Evolutionary conservation across 441 rosid species (phyloP).

Genomic region (Aquilaria agallochum): DNA sequence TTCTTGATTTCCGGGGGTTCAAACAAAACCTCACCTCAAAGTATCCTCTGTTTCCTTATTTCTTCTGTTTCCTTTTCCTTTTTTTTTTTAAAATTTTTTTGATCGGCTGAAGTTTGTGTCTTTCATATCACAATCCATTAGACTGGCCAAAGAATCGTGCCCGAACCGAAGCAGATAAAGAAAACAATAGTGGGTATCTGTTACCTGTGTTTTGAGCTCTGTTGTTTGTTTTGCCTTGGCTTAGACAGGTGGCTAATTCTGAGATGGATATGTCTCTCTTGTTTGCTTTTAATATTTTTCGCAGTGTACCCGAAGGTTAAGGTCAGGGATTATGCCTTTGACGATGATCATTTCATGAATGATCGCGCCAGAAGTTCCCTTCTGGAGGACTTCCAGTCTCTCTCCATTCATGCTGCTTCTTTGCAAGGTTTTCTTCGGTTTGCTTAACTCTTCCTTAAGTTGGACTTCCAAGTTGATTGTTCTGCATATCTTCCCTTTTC

Average conservation of each 20-base stretch:
- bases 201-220: not conserved
- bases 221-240: not conserved
- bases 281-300: not conserved
- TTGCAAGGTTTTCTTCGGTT: slow-evolving; percentile 29
- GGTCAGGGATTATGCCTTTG: slow-evolving; percentile 31
- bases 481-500: not conserved
- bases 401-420: slow-evolving; percentile 38
- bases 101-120: no score
- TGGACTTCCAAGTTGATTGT: not conserved
- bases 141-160: not conserved
- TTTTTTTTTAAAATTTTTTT: no score
- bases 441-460: not conserved
- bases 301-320: slow-evolving; percentile 63
- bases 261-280: not conserved
- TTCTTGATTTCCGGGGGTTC: not conserved
- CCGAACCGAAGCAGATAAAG: slow-evolving; percentile 10
- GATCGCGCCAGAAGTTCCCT: slow-evolving; percentile 32
- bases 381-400: slow-evolving; percentile 40
- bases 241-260: not conserved
- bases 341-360: slow-evolving; percentile 13
- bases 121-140: not conserved
- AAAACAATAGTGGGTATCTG: slow-evolving; percentile 12
- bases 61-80: not conserved
- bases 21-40: not conserved
- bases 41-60: not conserved